Evolutionary conservation across 169 alveolate species (phyloP), one percentile per base, ranked within the genome.

Genomic region (Eimeria acervulina): DNA sequence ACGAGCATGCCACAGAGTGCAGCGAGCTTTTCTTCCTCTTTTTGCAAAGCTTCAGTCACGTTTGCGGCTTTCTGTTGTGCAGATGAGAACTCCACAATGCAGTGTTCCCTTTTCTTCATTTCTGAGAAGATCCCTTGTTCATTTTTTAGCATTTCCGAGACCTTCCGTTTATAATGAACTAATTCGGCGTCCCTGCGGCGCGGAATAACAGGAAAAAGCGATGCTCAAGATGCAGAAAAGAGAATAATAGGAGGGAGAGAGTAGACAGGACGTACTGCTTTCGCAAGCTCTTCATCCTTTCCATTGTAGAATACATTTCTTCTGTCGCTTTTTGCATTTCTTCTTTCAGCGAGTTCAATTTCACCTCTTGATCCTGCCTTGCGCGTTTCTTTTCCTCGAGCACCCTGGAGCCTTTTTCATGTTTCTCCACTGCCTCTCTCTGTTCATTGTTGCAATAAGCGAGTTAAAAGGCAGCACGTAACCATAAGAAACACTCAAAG

Each of bases 121-220:
- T 85, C 63, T 33, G 23, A 51, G 17, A 85, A 28, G 6, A 28
- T 23, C n/a, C 7, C 93, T 59, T 36, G 26, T 55, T 85, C 93
- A 5, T 42, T 55, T 42, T 33, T 38, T 17, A 85, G 21, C 31
- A 33, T 12, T 0, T 55, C 52, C 17, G n/a, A 8, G 6, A 23
- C 51, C 44, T 42, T 40, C 28, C 1, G 33, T 19, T 85, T 55
- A 6, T 15, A 19, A 5, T 28, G 36, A 13, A 40, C 59, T 42
- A 85, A 36, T 15, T 51, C 80, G 5, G 93, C 36, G 66, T 85
- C 93, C 40, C 93, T 85, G 93, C 28, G 31, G 63, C 59, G 61
- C 38, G 13, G 42, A 59, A 13, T 33, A 47, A 47, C 40, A 8
- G 12, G 91, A 28, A 83, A 83, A 28, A 42, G 76, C 17, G 44